Conservation (phyloP, 139 green algal genomes). For the Closterium sp. region DNA sequence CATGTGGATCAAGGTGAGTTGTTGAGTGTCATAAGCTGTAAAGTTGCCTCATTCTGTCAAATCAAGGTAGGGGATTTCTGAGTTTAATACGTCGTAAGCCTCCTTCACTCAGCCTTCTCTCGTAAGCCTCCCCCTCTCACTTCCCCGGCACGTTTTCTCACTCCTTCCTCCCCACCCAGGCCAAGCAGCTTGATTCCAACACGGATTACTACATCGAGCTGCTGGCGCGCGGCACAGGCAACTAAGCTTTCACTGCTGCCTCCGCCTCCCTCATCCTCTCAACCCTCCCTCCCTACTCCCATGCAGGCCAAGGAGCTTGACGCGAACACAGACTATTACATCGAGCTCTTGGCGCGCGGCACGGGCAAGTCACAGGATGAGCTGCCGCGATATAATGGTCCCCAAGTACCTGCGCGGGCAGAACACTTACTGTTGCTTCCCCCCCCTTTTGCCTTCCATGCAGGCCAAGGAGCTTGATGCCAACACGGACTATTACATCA, state of each 20-base stretch:
- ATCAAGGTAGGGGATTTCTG: not conserved
- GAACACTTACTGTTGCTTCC: not conserved
- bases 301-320: not conserved
- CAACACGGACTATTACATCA: slow-evolving; percentile 66
- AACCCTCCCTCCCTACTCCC: too few relatives aligned
- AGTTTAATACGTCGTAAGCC: not conserved
- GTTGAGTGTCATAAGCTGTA: not conserved
- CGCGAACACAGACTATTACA: too few relatives aligned
- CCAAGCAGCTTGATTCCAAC: slow-evolving; percentile 74
- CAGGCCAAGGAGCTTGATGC: slow-evolving; percentile 79
- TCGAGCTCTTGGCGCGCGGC: too few relatives aligned
- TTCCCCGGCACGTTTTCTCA: not conserved
- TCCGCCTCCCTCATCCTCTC: too few relatives aligned
- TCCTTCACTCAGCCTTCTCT: too few relatives aligned
- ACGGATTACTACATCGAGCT: slow-evolving; percentile 70
- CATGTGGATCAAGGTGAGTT: too few relatives aligned
- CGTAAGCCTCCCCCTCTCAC: not conserved
- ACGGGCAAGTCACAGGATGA: slow-evolving; percentile 67
- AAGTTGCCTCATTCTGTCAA: too few relatives aligned
- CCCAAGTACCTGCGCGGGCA: slow-evolving; percentile 71
- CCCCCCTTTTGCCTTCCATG: not conserved
- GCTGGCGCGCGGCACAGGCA: slow-evolving; percentile 40
- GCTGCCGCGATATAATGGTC: slow-evolving; percentile 59
- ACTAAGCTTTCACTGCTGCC: too few relatives aligned
- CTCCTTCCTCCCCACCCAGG: slow-evolving; percentile 55